Conservation (phyloP, 2,329 filamentous ascomycete species). For the Penicillium digitatum region DNA sequence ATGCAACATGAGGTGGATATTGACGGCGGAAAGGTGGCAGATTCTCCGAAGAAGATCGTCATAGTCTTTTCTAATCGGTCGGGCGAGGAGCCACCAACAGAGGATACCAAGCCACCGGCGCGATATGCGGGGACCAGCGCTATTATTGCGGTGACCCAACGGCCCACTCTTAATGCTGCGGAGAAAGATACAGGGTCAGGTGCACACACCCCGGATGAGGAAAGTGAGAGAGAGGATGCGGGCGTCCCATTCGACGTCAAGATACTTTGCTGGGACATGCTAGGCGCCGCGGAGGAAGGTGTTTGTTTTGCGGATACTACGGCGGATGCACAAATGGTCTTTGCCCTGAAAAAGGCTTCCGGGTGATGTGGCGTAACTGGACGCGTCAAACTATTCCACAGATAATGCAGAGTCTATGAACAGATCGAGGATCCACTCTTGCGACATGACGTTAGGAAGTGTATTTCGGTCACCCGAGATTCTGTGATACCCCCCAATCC, state of each 20-base stretch:
- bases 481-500: background rate
- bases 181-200: constrained; percentile 2
- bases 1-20: constrained; percentile 29
- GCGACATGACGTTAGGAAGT: background rate
- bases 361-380: background rate
- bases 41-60: constrained; percentile 36
- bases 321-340: constrained; percentile 39
- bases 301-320: constrained; percentile 47
- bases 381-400: constrained; percentile 6
- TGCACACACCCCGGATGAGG: constrained; percentile 6
- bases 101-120: constrained; percentile 36
- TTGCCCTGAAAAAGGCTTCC: constrained; percentile 28
- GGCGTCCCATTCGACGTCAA: constrained; percentile 31
- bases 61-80: constrained; percentile 48
- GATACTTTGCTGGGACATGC: constrained; percentile 46
- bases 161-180: constrained; percentile 7
- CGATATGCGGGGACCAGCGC: constrained; percentile 49
- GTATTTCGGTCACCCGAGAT: background rate
- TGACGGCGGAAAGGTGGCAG: constrained; percentile 21
- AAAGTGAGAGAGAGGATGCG: constrained; percentile 15
- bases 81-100: constrained; percentile 41
- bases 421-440: background rate
- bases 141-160: constrained; percentile 41
- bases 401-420: background rate
- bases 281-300: constrained; percentile 45